These are phyloP conservation scores for Tylopilus sp. DNA, from an alignment of 768 basidiomycete species.

Conservation along the genomic window DNA sequence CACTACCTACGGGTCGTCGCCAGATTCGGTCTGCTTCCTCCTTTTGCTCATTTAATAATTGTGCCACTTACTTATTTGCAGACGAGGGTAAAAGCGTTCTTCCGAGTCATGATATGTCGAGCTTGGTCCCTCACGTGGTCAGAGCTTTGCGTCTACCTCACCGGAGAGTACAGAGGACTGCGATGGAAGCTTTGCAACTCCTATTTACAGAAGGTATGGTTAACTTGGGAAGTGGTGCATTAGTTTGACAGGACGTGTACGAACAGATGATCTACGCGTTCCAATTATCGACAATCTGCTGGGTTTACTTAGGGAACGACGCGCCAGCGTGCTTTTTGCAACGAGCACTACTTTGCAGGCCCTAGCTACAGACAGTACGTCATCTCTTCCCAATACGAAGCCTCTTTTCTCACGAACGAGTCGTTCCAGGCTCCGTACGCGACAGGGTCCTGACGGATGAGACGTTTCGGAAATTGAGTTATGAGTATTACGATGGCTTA, in stretches of 20 bases:
- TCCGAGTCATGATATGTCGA: neutral
- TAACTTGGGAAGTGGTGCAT: neutral
- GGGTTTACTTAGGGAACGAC: constrained; percentile 15
- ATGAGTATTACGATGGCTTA: constrained; percentile 19
- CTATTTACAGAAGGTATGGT: constrained; percentile 16
- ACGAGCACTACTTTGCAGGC: constrained; percentile 12
- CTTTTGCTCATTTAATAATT: neutral
- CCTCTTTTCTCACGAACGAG: neutral
- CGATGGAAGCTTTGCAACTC: constrained; percentile 8
- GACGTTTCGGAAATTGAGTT: constrained; percentile 17
- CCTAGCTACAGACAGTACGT: constrained; percentile 17
- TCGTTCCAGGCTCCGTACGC: constrained; percentile 13
- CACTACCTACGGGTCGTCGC: constrained; percentile 23
- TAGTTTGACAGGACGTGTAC: neutral
- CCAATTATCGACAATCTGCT: constrained; percentile 12
- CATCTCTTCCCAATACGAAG: neutral
- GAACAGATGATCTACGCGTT: constrained; percentile 11
- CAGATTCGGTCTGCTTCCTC: constrained; percentile 14
- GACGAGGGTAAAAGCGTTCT: constrained; percentile 6
- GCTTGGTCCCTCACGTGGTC: constrained; percentile 14
- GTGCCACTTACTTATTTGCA: neutral
- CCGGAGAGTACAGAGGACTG: constrained; percentile 16
- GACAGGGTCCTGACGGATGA: constrained; percentile 11
- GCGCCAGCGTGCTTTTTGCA: constrained; percentile 14
- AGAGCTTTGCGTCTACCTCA: constrained; percentile 14